Evolutionary conservation across 148 eudicot genomes (phyloP).

Genomic region (Camellia sinensis): DNA sequence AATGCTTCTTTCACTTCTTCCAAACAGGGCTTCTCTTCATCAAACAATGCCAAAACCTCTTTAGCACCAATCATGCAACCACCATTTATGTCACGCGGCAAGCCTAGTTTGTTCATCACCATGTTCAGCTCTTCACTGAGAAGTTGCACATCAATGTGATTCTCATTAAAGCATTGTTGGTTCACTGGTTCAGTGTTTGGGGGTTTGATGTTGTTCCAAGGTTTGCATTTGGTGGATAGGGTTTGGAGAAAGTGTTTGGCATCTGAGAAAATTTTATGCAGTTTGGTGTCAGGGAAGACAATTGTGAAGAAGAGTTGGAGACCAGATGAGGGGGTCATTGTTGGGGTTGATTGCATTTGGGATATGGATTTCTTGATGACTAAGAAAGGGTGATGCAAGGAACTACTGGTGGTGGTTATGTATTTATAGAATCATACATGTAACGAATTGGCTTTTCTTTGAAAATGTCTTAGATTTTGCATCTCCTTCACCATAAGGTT

Average conservation of each 20-base stretch:
- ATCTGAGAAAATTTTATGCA: background rate
- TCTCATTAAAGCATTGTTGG: background rate
- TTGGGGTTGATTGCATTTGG: background rate
- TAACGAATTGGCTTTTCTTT: background rate
- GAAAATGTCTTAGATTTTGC: background rate
- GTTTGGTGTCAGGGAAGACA: background rate
- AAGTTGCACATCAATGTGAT: background rate
- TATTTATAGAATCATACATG: background rate
- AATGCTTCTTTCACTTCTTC: too few species aligned
- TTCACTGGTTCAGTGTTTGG: background rate
- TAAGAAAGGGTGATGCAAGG: background rate
- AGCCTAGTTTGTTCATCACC: conserved; percentile 16
- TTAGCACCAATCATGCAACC: background rate
- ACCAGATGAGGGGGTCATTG: background rate
- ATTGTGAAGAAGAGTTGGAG: background rate
- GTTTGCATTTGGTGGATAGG: background rate
- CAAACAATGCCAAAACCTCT: too few species aligned
- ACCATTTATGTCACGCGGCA: background rate
- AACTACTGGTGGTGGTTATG: background rate
- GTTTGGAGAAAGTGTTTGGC: background rate
- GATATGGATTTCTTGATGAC: background rate
- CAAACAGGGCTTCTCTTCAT: too few species aligned
- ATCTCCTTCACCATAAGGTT: background rate
- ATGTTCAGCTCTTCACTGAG: conserved; percentile 2
- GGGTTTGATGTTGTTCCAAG: background rate